Base-by-base conservation (phyloP, 169 alveolate genomes). In the Cryptosporidium meleagridis region DNA sequence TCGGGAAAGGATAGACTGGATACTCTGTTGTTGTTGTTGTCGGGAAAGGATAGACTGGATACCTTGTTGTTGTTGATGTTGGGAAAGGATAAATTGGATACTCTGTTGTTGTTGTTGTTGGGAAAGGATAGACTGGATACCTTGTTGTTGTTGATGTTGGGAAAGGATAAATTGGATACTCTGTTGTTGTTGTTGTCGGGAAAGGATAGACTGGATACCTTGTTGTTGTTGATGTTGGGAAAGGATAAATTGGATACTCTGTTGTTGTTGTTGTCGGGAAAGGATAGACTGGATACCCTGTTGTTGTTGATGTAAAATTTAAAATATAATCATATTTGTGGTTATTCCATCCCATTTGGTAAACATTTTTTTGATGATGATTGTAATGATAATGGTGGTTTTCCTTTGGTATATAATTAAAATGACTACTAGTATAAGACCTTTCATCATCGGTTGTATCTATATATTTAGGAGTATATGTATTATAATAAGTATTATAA, bases 371-470 rank as follows among this genome's bases (percentile, higher is more conserved):
- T 35, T 73, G 68, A 31, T 55, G 86, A 73, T 29, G 29, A 31
- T 73, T 53, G 52, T 73, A 55, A 41, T 73, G 86, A 37, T 53
- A 73, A 73, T 73, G 39, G 9, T 73, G 86, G n/a, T 26, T 53
- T 7, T 39, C 37, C 44, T 52, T 70, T 18, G 86, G 45, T 55
- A 37, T 31, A 23, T 58, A 53, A 4, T 21, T 37, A 31, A 55
- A 53, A 29, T 73, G 39, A 55, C 33, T 37, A 35, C 35, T 59
- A 71, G 33, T 44, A 58, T 55, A 58, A 37, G 35, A 55, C 55
- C 10, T 26, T 41, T 73, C 86, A 73, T 73, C 70, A 73, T 73
- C 86, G 2, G 86, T 73, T 58, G 86, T 37, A 53, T 55, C 86
- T 73, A 69, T 37, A 59, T 51, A 29, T 33, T 73, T 59, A 33